A percentile compares a stretch with the other conserved stretches of the same genome.
Conservation (phyloP, 2,329 filamentous ascomycete genomes). For the Cercospora beticola region DNA sequence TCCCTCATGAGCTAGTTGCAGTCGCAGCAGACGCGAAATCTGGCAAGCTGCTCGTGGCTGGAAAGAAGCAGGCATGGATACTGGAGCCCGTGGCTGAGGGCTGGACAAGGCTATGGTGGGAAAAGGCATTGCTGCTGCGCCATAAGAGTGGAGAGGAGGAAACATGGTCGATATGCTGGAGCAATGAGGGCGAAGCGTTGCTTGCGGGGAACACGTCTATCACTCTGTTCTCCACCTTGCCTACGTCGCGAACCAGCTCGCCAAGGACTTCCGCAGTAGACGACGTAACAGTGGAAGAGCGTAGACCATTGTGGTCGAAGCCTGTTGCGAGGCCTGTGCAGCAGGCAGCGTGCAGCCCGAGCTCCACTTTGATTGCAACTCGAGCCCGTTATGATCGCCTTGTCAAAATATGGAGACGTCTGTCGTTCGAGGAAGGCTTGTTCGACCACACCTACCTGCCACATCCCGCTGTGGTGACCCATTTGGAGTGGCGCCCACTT, state of each 20-base stretch:
- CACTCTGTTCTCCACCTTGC: slow-evolving; percentile 64
- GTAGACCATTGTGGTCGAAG: slow-evolving; percentile 66
- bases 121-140: slow-evolving; percentile 60
- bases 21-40: slow-evolving; percentile 77
- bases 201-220: slow-evolving; percentile 67
- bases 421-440: slow-evolving; percentile 80
- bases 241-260: slow-evolving; percentile 31
- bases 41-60: slow-evolving; percentile 81
- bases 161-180: slow-evolving; percentile 76
- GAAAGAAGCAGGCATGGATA: slow-evolving; percentile 65
- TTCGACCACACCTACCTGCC: slow-evolving; percentile 89
- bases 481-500: slow-evolving; percentile 78
- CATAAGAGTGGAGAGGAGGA: slow-evolving; percentile 47
- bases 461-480: slow-evolving; percentile 80
- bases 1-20: slow-evolving; percentile 64
- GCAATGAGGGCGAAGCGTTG: slow-evolving; percentile 78
- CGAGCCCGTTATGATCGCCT: slow-evolving; percentile 75
- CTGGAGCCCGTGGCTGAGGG: slow-evolving; percentile 76
- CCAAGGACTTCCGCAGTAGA: slow-evolving; percentile 29
- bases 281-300: slow-evolving; percentile 46
- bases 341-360: slow-evolving; percentile 77
- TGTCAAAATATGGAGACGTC: slow-evolving; percentile 87
- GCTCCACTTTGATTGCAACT: slow-evolving; percentile 83
- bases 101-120: slow-evolving; percentile 71
- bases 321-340: slow-evolving; percentile 70